A percentile compares a stretch with the other conserved stretches of the same genome.
phyloP scores from a whole-genome alignment of 1,284 basidiomycete species.

The Trametes versicolor region DNA sequence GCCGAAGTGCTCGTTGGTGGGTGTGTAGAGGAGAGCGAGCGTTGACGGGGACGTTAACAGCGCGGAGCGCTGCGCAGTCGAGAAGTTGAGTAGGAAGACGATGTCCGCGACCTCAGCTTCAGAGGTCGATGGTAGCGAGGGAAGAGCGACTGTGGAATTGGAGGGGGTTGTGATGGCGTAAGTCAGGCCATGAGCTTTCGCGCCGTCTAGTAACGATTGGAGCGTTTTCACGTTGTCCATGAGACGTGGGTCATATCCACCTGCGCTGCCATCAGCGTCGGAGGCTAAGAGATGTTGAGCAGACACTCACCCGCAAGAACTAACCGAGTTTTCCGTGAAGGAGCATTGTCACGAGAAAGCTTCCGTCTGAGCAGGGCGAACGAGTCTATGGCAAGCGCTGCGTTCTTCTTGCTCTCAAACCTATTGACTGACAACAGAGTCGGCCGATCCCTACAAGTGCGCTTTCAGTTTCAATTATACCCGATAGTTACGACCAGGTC shows the following conservation, averaged over 20 bases:
- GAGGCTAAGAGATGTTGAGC: not conserved
- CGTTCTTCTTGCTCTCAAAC: conserved; percentile 97
- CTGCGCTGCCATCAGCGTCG: conserved; percentile 44
- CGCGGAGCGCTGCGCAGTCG: conserved; percentile 79
- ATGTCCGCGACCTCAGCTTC: conserved; percentile 54
- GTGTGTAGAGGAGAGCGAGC: conserved; percentile 89
- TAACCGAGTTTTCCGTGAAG: conserved; percentile 57
- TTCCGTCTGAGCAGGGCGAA: conserved; percentile 65
- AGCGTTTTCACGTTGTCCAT: conserved; percentile 79
- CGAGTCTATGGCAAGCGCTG: conserved; percentile 81
- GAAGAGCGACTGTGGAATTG: conserved; percentile 47
- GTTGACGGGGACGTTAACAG: conserved; percentile 76
- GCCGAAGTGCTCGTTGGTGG: conserved; percentile 96
- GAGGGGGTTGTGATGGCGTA: conserved; percentile 63
- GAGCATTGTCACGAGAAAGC: conserved; percentile 16
- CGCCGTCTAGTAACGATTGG: conserved; percentile 62
- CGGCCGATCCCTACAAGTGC: conserved; percentile 64
- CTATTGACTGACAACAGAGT: conserved; percentile 93
- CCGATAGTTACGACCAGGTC: not conserved
- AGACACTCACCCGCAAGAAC: conserved; percentile 73
- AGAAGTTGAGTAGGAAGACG: conserved; percentile 89
- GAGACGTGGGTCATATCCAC: conserved; percentile 80
- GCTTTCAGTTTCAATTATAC: not conserved
- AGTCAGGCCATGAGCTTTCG: conserved; percentile 58
- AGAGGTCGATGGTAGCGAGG: conserved; percentile 51